A percentile compares a stretch with the other conserved stretches of the same genome.
These are phyloP conservation scores for Pouteria glomerata DNA, from an alignment of 148 eudicot species.

Conservation along the genomic window DNA sequence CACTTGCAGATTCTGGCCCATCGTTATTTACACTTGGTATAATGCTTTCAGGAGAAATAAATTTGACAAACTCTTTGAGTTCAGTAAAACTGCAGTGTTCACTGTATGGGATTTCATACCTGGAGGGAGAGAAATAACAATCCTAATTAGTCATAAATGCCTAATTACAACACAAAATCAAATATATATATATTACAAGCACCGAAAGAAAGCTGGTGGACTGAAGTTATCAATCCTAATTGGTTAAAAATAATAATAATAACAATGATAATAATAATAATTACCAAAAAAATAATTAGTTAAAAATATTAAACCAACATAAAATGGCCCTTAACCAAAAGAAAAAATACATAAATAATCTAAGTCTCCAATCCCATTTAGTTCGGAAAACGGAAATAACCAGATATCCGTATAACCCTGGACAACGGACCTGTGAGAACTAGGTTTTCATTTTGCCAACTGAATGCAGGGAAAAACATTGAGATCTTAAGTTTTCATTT, in stretches of 20 bases:
- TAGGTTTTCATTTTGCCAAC: too few species aligned
- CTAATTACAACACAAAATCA: neutral
- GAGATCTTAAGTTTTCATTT: neutral
- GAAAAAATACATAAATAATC: too few species aligned
- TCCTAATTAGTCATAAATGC: neutral
- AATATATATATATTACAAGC: neutral
- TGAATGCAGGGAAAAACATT: neutral
- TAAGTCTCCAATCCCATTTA: too few species aligned
- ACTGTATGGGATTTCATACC: slow-evolving; percentile 97
- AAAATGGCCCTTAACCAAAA: too few species aligned
- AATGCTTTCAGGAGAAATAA: slow-evolving; percentile 58
- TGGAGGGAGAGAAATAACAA: slow-evolving; percentile 25
- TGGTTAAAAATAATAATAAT: too few species aligned
- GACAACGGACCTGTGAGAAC: too few species aligned
- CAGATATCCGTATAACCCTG: too few species aligned
- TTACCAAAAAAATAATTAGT: too few species aligned
- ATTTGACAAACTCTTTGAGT: slow-evolving; percentile 73
- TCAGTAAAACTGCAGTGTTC: slow-evolving; percentile 91
- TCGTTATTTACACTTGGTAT: slow-evolving; percentile 90
- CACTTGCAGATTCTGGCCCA: slow-evolving; percentile 46
- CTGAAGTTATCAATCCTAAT: neutral
- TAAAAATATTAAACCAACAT: neutral
- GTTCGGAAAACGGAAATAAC: too few species aligned
- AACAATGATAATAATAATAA: too few species aligned
- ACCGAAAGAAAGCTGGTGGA: neutral